Percentiles rank a stretch among this genome's conserved stretches.
phyloP scores from a whole-genome alignment of 345 rosid genomes.

The Populus tremula region DNA sequence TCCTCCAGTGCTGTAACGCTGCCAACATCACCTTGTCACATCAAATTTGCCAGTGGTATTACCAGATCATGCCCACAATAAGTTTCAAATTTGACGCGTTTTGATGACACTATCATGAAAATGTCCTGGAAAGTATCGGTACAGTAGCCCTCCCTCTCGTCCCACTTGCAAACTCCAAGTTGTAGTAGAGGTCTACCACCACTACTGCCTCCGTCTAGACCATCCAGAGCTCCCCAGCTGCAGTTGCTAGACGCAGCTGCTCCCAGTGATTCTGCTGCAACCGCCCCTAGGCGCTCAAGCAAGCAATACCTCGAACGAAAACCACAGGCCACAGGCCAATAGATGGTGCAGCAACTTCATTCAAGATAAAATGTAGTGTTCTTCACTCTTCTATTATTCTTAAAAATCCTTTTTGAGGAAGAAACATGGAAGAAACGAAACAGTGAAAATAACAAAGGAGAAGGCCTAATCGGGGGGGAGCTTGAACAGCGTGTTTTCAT shows the following conservation, averaged over 20 bases:
- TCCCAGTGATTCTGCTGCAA: not conserved
- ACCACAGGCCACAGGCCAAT: too few species aligned
- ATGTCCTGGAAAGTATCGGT: not conserved
- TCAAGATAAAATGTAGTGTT: too few species aligned
- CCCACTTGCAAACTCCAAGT: not conserved
- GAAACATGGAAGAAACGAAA: not conserved
- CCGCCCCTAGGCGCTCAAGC: too few species aligned
- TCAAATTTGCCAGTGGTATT: not conserved
- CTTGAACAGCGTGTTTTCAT: constrained; percentile 2
- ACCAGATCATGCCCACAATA: not conserved
- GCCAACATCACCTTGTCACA: not conserved
- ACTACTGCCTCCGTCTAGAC: not conserved
- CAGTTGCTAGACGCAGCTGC: not conserved
- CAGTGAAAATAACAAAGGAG: not conserved
- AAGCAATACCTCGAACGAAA: too few species aligned
- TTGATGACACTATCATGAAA: not conserved
- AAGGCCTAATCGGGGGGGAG: not conserved
- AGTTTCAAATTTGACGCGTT: not conserved
- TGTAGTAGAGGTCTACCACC: too few species aligned
- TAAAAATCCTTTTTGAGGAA: too few species aligned
- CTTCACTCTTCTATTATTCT: not conserved
- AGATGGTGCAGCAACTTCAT: not conserved
- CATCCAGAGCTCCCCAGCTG: not conserved
- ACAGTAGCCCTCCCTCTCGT: too few species aligned
- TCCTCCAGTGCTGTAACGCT: too few species aligned